A percentile compares a stretch with the other conserved stretches of the same genome.
Evolutionary conservation across 306 rosid genomes (phyloP).

Genomic region (Quercus cerris): DNA sequence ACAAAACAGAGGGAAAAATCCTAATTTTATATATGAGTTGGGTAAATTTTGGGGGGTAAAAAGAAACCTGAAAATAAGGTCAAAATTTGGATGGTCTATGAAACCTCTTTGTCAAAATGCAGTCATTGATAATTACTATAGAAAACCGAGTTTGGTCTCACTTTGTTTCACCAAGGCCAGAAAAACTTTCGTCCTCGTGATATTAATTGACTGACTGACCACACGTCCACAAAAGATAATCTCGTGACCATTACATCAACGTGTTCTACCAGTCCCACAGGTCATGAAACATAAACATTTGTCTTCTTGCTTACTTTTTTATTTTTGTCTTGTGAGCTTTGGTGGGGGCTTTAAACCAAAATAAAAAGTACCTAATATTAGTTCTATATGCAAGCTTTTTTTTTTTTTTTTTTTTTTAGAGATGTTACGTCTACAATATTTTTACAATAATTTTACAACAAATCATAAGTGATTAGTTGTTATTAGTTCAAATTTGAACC

Average conservation of each 20-base stretch:
- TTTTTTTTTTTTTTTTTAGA: background rate
- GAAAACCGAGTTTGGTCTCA: background rate
- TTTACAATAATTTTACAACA: too few species aligned
- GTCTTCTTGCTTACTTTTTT: slow-evolving; percentile 3
- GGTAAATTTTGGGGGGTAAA: too few species aligned
- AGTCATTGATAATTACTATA: background rate
- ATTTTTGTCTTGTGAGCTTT: slow-evolving; percentile 8
- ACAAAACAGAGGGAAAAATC: too few species aligned
- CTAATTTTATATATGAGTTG: background rate
- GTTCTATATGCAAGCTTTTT: too few species aligned
- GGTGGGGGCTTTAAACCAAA: background rate
- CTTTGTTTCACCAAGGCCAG: background rate
- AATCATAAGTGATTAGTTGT: too few species aligned
- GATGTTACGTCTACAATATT: too few species aligned
- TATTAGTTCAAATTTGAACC: too few species aligned
- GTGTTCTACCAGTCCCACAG: background rate
- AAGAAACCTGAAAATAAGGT: background rate
- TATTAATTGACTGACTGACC: background rate
- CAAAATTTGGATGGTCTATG: background rate
- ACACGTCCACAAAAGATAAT: background rate
- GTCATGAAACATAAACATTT: background rate
- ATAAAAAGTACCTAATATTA: background rate
- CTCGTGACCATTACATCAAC: slow-evolving; percentile 21
- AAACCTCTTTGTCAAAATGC: background rate
- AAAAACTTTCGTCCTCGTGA: slow-evolving; percentile 24